Evolutionary conservation across 2,329 filamentous ascomycete species (phyloP).

Genomic region (Aspergillus luchuensis): DNA sequence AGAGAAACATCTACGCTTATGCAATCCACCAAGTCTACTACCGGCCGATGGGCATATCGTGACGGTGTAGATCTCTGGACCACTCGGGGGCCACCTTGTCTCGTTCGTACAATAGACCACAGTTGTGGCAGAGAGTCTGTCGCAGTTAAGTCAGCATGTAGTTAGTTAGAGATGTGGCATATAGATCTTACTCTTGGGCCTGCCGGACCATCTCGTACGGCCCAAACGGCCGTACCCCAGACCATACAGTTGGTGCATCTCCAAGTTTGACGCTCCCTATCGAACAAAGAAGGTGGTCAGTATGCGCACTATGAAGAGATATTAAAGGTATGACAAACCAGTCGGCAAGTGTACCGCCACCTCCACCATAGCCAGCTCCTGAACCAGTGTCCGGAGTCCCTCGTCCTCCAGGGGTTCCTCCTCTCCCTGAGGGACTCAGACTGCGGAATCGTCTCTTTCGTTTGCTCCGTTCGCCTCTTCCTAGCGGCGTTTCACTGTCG

Average conservation of each 20-base stretch:
- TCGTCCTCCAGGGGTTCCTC: constrained; percentile 67
- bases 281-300: constrained; percentile 14
- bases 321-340: constrained; percentile 36
- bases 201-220: constrained; percentile 84
- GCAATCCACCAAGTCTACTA: constrained; percentile 12
- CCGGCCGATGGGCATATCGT: constrained; percentile 44
- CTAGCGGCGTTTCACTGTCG: constrained; percentile 76
- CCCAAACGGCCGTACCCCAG: constrained; percentile 91
- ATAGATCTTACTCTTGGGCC: constrained; percentile 71
- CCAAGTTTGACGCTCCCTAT: constrained; percentile 77
- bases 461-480: constrained; percentile 87
- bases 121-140: constrained; percentile 89
- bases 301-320: neutral
- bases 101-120: constrained; percentile 84
- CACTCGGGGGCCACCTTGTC: constrained; percentile 80
- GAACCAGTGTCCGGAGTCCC: constrained; percentile 73
- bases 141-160: constrained; percentile 22
- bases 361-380: constrained; percentile 69
- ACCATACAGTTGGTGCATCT: constrained; percentile 84
- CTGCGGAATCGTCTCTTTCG: constrained; percentile 93
- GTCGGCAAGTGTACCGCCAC: constrained; percentile 66
- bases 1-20: neutral
- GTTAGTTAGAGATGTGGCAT: neutral
- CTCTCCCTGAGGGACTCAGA: constrained; percentile 74
- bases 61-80: constrained; percentile 68